Evolutionary conservation across 768 basidiomycete genomes (phyloP).

Genomic region (Jaapia argillacea): DNA sequence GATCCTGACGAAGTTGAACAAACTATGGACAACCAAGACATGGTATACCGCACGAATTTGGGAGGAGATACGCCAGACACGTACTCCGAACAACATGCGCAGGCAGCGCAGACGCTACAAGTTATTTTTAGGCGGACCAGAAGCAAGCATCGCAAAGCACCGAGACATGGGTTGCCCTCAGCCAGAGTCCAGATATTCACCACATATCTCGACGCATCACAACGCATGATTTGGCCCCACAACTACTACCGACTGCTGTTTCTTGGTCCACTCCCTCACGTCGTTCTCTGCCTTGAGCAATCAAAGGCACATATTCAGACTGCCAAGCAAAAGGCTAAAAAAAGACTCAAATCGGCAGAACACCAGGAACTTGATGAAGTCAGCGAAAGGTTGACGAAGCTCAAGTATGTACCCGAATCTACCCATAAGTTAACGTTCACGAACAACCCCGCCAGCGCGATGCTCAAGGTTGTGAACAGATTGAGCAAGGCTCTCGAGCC

Average conservation of each 20-base stretch:
- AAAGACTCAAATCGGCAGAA: conserved; percentile 13
- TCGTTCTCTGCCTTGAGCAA: conserved; percentile 31
- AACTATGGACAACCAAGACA: background rate
- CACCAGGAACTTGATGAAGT: background rate
- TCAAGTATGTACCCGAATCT: too few relatives aligned
- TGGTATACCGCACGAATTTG: too few relatives aligned
- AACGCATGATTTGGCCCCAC: conserved; percentile 17
- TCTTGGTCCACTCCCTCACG: conserved; percentile 26
- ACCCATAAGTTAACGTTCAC: too few relatives aligned
- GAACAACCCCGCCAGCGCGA: background rate
- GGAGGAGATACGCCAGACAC: background rate
- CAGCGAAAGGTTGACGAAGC: background rate
- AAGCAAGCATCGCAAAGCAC: conserved; percentile 1
- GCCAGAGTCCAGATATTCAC: conserved; percentile 16
- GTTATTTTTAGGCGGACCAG: conserved; percentile 1
- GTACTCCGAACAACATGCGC: background rate
- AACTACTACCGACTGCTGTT: conserved; percentile 26
- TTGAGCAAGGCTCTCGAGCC: background rate
- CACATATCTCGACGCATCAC: conserved; percentile 18
- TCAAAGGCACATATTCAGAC: conserved; percentile 14
- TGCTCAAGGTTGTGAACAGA: background rate
- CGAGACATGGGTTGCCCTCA: conserved; percentile 12
- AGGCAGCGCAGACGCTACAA: background rate
- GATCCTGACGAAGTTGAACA: background rate
- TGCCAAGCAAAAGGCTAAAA: conserved; percentile 21